A percentile compares a stretch with the other conserved stretches of the same genome.
These are phyloP conservation scores for Apocynum venetum DNA, from an alignment of 257 asterid species.

Conservation along the genomic window DNA sequence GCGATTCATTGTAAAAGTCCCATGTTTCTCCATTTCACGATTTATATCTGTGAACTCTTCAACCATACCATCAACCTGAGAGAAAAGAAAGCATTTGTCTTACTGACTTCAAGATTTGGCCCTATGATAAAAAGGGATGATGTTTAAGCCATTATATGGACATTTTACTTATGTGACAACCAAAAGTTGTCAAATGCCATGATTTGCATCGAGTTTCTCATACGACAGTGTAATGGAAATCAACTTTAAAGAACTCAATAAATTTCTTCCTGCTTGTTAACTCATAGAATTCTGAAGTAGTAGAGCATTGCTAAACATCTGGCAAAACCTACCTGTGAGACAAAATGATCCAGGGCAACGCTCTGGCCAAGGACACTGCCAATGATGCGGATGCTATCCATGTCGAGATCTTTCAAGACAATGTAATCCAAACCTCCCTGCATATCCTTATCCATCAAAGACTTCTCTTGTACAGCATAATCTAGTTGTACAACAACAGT, in stretches of 20 bases:
- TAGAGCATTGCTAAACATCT: not conserved
- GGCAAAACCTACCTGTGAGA: slow-evolving; percentile 68
- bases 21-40: slow-evolving; percentile 88
- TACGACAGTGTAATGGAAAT: not conserved
- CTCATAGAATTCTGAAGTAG: not conserved
- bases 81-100: not conserved
- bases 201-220: not conserved
- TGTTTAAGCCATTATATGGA: not conserved
- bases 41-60: slow-evolving; percentile 89
- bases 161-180: not conserved
- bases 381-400: slow-evolving; percentile 84
- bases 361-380: slow-evolving; percentile 96
- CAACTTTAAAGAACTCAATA: not conserved
- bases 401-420: slow-evolving; percentile 68
- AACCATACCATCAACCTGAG: slow-evolving; percentile 90
- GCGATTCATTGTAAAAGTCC: slow-evolving; percentile 87
- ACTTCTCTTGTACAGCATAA: slow-evolving; percentile 90
- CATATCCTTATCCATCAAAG: slow-evolving; percentile 82
- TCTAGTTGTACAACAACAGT: slow-evolving; percentile 30
- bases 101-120: too few relatives aligned
- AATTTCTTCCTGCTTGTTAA: not conserved
- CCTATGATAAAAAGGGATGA: not conserved
- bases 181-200: not conserved
- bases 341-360: slow-evolving; percentile 90
- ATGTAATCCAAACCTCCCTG: slow-evolving; percentile 88